A percentile compares a stretch with the other conserved stretches of the same genome.
Conservation (phyloP, 2,329 filamentous ascomycete genomes). For the Plenodomus tracheiphilus region DNA sequence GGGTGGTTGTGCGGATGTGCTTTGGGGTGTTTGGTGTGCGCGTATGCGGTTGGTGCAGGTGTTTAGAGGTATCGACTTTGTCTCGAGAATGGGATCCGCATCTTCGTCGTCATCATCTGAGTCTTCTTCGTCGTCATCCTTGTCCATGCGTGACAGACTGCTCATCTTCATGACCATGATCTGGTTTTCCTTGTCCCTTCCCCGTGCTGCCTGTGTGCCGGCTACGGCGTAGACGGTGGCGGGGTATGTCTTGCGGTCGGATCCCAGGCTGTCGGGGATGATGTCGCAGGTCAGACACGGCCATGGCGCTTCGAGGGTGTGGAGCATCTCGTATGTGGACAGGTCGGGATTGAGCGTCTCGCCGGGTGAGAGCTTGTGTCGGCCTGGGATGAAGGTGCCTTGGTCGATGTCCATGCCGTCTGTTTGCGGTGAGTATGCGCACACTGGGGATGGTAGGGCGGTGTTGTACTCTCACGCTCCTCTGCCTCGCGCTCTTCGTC, state of each 20-base stretch:
- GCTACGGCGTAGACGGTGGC: constrained; percentile 94
- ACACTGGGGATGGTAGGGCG: constrained; percentile 15
- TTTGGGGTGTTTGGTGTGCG: constrained; percentile 74
- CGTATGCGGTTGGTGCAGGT: constrained; percentile 95
- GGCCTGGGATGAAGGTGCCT: constrained; percentile 92
- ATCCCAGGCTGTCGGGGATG: constrained; percentile 80
- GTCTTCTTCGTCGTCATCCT: constrained; percentile 70
- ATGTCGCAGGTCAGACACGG: constrained; percentile 97
- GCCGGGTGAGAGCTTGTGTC: constrained; percentile 86
- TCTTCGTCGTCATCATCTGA: constrained; percentile 69
- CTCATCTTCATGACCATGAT: constrained; percentile 97
- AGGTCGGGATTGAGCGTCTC: constrained; percentile 90
- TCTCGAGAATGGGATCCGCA: constrained; percentile 90
- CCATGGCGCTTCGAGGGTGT: constrained; percentile 92
- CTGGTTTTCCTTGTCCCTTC: constrained; percentile 81
- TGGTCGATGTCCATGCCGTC: constrained; percentile 92
- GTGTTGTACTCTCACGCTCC: constrained; percentile 66
- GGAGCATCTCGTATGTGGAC: constrained; percentile 97
- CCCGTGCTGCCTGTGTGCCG: constrained; percentile 85
- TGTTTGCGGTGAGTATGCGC: constrained; percentile 24
- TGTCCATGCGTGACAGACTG: constrained; percentile 85
- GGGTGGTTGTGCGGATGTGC: constrained; percentile 70
- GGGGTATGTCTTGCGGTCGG: constrained; percentile 89
- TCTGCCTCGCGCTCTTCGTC: constrained; percentile 92
- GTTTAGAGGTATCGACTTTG: constrained; percentile 80